Percentiles rank a stretch among this genome's conserved stretches.
Conservation (phyloP, 2,329 filamentous ascomycete genomes). For the Fusarium haematococcum region DNA sequence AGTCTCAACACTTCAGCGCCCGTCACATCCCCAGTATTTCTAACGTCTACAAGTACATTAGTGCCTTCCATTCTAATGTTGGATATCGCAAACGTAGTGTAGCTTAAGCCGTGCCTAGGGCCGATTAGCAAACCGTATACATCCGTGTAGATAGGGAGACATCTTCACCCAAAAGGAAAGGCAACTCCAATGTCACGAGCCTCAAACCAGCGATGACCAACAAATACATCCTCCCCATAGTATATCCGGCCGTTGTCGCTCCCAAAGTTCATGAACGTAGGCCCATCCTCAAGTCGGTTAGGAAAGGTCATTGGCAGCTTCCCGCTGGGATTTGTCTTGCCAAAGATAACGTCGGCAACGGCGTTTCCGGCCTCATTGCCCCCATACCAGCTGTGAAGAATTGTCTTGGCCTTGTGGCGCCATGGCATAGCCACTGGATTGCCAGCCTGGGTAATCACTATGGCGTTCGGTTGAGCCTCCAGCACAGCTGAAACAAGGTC, state of each 20-base stretch:
- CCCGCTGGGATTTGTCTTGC: slow-evolving; percentile 24
- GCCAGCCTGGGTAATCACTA: slow-evolving; percentile 25
- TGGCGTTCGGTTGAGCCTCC: slow-evolving; percentile 8
- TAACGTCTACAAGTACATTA: neutral
- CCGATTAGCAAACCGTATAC: neutral
- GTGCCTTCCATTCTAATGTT: neutral
- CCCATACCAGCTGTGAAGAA: slow-evolving; percentile 30
- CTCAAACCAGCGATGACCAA: slow-evolving; percentile 30
- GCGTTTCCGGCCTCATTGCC: slow-evolving; percentile 29
- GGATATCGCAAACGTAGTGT: slow-evolving; percentile 10
- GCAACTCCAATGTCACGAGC: slow-evolving; percentile 7
- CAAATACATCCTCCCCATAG: slow-evolving; percentile 27
- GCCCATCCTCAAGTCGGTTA: slow-evolving; percentile 2
- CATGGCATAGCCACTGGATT: slow-evolving; percentile 31
- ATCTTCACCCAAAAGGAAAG: slow-evolving; percentile 22
- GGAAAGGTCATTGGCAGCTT: slow-evolving; percentile 24
- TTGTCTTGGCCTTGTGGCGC: slow-evolving; percentile 6
- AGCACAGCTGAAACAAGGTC: slow-evolving; percentile 21
- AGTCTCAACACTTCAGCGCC: slow-evolving; percentile 24
- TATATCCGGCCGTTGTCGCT: slow-evolving; percentile 19
- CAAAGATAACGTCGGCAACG: slow-evolving; percentile 23
- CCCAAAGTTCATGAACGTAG: slow-evolving; percentile 20
- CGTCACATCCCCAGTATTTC: neutral
- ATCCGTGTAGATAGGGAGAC: neutral
- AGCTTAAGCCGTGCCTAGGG: slow-evolving; percentile 20